phyloP scores from a whole-genome alignment of 345 rosid genomes.

The Populus nigra region DNA sequence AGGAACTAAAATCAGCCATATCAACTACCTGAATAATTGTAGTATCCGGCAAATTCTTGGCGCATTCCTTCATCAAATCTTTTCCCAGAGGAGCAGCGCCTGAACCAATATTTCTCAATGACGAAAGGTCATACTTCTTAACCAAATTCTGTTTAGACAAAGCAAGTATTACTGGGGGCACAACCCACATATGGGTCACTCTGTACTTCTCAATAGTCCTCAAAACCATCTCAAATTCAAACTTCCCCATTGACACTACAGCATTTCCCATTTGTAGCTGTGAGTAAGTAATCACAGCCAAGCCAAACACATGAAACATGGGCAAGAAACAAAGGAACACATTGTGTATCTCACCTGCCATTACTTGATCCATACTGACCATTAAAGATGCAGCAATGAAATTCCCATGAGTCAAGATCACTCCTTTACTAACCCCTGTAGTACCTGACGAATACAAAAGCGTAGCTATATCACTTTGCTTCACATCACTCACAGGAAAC shows the following conservation, averaged over 20 bases:
- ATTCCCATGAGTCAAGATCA: not conserved
- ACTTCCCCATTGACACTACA: not conserved
- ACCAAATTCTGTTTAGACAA: not conserved
- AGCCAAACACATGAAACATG: not conserved
- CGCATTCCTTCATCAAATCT: not conserved
- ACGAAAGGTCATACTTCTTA: not conserved
- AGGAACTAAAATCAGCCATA: not conserved
- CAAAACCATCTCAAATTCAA: not conserved
- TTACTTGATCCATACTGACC: not conserved
- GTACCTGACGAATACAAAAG: not conserved
- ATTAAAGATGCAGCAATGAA: not conserved
- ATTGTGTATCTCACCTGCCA: not conserved
- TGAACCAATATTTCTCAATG: not conserved
- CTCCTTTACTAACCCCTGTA: conserved; percentile 1
- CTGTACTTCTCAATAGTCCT: not conserved
- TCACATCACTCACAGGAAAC: not conserved
- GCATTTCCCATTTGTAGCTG: not conserved
- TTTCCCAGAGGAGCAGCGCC: not conserved
- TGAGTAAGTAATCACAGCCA: not conserved
- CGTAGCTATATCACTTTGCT: not conserved
- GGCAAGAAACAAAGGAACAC: not conserved
- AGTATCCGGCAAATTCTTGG: not conserved
- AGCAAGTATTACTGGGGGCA: not conserved
- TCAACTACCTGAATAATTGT: not conserved
- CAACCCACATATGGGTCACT: not conserved